Base-by-base conservation (phyloP, 2,329 filamentous ascomycete genomes). In the Fusarium sterilihyphosum region DNA sequence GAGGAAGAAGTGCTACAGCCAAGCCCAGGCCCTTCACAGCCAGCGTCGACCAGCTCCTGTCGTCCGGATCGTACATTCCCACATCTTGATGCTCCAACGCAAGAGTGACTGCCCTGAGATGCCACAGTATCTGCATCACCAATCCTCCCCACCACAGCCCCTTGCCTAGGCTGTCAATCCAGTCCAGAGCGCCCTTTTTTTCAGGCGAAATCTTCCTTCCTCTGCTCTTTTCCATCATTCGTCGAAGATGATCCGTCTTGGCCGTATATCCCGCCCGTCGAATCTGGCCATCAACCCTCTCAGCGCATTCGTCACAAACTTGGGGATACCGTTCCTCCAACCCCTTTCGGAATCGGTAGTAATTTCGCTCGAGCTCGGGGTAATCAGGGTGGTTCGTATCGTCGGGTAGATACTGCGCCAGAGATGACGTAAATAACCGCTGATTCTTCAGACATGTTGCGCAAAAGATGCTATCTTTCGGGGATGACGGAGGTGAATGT, bases 271-370 rank as follows among this genome's bases (percentile, higher is more conserved):
- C 92, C 0, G 94, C 91, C 74, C 90, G 86, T 29, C 89, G 87
- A 60, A 98, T 91, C 70, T 91, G 89, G 41, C 88, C 85, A 71
- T 92, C 89, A 29, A 96, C 95, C 70, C 86, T 90, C 11, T 92
- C 92, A 73, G 93, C 92, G 82, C 96, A 99, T 52, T 90, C 86
- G 71, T 88, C 88, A 84, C 96, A 99, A 67, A 98, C 92, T 79
- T 96, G 94, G 2, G 96, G 96, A 80, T 98, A 98, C 57, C 93
- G 89, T 77, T 90, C 87, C 84, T 98, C 95, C 24, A 98, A 86
- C 59, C 91, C 88, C 70, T 86, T 88, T 70, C 92, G 91, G 81
- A 93, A 97, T 41, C 87, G 86, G 73, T 91, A 92, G 77, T 93
- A 92, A 56, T 89, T 88, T 62, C 87, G 88, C 81, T 95, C 92